Percentiles rank a stretch among this genome's conserved stretches.
Conservation (phyloP, 495 filamentous ascomycete species). For the Penicillium herquei region DNA sequence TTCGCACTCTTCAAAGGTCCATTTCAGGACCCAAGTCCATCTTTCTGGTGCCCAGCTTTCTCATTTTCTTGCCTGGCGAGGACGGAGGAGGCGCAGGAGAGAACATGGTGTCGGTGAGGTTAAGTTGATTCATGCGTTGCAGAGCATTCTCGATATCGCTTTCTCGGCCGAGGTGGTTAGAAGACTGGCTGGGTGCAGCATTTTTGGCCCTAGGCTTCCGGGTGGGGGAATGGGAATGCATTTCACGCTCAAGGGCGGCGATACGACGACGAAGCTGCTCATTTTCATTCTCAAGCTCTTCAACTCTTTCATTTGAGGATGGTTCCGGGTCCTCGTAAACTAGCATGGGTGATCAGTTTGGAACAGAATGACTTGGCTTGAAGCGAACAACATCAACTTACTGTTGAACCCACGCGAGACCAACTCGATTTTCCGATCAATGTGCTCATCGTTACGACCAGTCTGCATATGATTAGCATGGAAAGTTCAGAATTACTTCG, state of each 20-base stretch:
- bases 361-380: no score
- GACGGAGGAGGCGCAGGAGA: constrained; percentile 23
- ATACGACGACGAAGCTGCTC: constrained; percentile 45
- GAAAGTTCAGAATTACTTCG: background rate
- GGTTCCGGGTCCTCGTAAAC: constrained; percentile 50
- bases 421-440: constrained; percentile 88
- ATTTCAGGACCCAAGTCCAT: constrained; percentile 57
- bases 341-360: constrained; percentile 19
- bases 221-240: constrained; percentile 46
- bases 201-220: constrained; percentile 38
- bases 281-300: constrained; percentile 50
- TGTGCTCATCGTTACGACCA: constrained; percentile 70
- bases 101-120: constrained; percentile 42
- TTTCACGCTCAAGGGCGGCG: constrained; percentile 46
- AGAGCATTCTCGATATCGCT: constrained; percentile 46
- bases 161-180: constrained; percentile 35
- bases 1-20: constrained; percentile 32
- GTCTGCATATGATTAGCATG: constrained; percentile 32
- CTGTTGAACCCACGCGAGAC: constrained; percentile 67
- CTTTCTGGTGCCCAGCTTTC: constrained; percentile 54
- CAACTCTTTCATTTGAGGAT: constrained; percentile 30
- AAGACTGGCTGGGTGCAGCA: constrained; percentile 21
- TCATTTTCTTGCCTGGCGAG: constrained; percentile 44
- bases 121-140: constrained; percentile 43
- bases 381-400: constrained; percentile 19